These are phyloP conservation scores for Margaritispora aquatica DNA, from an alignment of 495 filamentous ascomycete species.

Conservation along the genomic window DNA sequence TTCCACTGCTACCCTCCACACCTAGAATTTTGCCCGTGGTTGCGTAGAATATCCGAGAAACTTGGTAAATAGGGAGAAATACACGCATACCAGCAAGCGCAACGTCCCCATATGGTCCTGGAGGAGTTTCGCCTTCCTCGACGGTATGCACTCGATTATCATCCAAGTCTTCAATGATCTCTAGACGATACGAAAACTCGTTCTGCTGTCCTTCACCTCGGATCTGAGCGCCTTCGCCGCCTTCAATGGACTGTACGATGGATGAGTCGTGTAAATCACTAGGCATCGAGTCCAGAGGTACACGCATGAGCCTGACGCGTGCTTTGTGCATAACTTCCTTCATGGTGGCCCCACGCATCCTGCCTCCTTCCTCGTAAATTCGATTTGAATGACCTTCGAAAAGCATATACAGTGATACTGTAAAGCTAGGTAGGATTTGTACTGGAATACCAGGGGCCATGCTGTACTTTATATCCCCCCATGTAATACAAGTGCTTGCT, in stretches of 20 bases:
- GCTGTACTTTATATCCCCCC: constrained; percentile 80
- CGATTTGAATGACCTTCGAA: constrained; percentile 70
- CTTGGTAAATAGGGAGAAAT: constrained; percentile 79
- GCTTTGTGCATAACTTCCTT: constrained; percentile 98
- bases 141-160: constrained; percentile 83
- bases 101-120: constrained; percentile 65
- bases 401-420: constrained; percentile 91
- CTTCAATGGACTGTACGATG: constrained; percentile 5
- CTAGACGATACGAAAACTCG: constrained; percentile 83
- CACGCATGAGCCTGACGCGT: constrained; percentile 58
- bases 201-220: constrained; percentile 28
- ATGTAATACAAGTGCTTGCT: constrained; percentile 86
- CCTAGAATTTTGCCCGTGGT: constrained; percentile 93
- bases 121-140: constrained; percentile 57
- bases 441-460: constrained; percentile 55
- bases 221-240: constrained; percentile 6
- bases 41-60: constrained; percentile 96
- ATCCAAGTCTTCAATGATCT: constrained; percentile 88
- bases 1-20: constrained; percentile 66
- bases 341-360: constrained; percentile 62
- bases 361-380: constrained; percentile 49
- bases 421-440: constrained; percentile 87
- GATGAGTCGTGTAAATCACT: not conserved
- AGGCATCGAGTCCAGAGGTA: constrained; percentile 6
- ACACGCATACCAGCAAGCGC: constrained; percentile 72